These are phyloP conservation scores for Fraxinus quadrangulata DNA, from an alignment of 257 asterid species.

Conservation along the genomic window DNA sequence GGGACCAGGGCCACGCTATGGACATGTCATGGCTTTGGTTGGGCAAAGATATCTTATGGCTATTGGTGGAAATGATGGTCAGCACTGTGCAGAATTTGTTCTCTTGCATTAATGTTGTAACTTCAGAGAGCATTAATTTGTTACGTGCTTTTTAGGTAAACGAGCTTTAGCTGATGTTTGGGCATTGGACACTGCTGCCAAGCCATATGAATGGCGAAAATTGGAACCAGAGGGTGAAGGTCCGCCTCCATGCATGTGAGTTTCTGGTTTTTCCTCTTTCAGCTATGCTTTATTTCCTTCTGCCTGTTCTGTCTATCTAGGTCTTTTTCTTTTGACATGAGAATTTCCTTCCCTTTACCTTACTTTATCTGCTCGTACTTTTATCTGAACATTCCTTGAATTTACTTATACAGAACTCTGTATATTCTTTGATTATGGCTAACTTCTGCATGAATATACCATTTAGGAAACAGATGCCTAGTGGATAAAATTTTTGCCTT, in stretches of 20 bases:
- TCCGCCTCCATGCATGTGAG: constrained; percentile 99
- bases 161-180: constrained; percentile 99
- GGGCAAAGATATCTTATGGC: constrained; percentile 99
- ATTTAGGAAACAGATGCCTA: constrained; percentile 1
- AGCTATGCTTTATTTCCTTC: not conserved
- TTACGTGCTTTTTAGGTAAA: constrained; percentile 63
- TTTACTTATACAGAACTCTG: not conserved
- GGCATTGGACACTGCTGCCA: constrained; percentile 99
- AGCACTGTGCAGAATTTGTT: constrained; percentile 27
- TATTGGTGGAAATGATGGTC: constrained; percentile 99
- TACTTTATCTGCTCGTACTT: not conserved
- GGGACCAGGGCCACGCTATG: constrained; percentile 99
- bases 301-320: not conserved
- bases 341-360: not conserved
- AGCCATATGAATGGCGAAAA: constrained; percentile 99
- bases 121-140: constrained; percentile 23
- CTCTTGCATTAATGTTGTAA: constrained; percentile 17
- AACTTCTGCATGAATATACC: not conserved
- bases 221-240: constrained; percentile 99
- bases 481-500: constrained; percentile 3
- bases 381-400: constrained; percentile 17
- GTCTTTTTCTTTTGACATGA: constrained; percentile 2
- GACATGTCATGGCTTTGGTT: constrained; percentile 99
- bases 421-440: not conserved
- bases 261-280: constrained; percentile 22